These are phyloP conservation scores for Fusarium sacchari DNA, from an alignment of 2,329 filamentous ascomycete species.

Conservation along the genomic window DNA sequence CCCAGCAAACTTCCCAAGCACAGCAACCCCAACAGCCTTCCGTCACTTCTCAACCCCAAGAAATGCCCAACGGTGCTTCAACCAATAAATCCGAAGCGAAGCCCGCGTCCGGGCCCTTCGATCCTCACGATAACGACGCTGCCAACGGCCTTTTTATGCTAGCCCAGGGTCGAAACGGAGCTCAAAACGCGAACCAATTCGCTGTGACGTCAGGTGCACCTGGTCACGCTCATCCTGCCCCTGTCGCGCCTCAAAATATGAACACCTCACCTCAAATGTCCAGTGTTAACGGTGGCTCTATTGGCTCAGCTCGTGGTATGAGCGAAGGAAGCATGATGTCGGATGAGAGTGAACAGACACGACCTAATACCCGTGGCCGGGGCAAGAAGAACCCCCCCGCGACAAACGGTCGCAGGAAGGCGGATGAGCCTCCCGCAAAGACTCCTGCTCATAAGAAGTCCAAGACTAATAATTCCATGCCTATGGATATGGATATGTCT, in stretches of 20 bases:
- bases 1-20: slow-evolving; percentile 51
- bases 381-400: slow-evolving; percentile 72
- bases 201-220: slow-evolving; percentile 56
- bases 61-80: slow-evolving; percentile 54
- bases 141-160: slow-evolving; percentile 94
- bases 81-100: slow-evolving; percentile 61
- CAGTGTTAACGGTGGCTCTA: slow-evolving; percentile 58
- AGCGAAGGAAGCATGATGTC: slow-evolving; percentile 78
- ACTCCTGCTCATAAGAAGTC: slow-evolving; percentile 74
- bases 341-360: slow-evolving; percentile 76
- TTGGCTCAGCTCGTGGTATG: slow-evolving; percentile 61
- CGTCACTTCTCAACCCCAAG: slow-evolving; percentile 66
- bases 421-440: slow-evolving; percentile 73
- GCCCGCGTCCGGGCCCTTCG: slow-evolving; percentile 73
- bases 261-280: slow-evolving; percentile 64
- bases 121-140: slow-evolving; percentile 92
- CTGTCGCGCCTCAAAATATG: slow-evolving; percentile 48
- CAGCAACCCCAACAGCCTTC: slow-evolving; percentile 35
- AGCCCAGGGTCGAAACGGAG: slow-evolving; percentile 74
- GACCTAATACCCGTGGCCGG: slow-evolving; percentile 72
- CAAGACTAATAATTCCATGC: slow-evolving; percentile 57
- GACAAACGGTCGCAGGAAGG: slow-evolving; percentile 79
- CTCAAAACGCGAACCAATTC: slow-evolving; percentile 61
- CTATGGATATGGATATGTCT: slow-evolving; percentile 60
- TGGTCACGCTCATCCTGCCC: slow-evolving; percentile 60